Base-by-base conservation (phyloP, 305 asterid species). In the Striga hermonthica region DNA sequence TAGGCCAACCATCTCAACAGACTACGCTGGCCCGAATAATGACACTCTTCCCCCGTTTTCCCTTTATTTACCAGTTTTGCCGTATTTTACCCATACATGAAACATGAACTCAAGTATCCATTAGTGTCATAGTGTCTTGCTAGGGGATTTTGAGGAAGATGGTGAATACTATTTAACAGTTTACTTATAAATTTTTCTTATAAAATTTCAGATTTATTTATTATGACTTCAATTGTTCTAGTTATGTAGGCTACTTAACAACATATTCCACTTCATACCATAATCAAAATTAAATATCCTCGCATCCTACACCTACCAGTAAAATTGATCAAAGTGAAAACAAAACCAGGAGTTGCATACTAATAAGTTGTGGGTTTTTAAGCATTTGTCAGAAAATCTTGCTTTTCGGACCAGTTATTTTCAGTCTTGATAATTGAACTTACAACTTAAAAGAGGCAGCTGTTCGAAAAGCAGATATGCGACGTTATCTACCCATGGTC, bases 401-500 rank as follows among this genome's bases (percentile, higher is more conserved):
- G 53, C 65, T 68, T 16, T 48, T n/a, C 41, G 49, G 13, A 9
- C 66, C 56, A 57, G 34, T 49, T 41, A 49, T 55, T 34, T 68
- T 74, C 39, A 39, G 65, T 65, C 60, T 15, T 55, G 60, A 60
- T 60, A 53, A 65, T 56, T 60, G 34, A 12, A 40, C 61, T 58
- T 37, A 36, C 63, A 62, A 53, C 72, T 64, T 38, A 63, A 37
- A 73, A 50, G 57, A 11, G 59, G 43, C 13, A 41, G 38, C 41
- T 68, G 66, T 60, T 56, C 16, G 13, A 38, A 44, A 9, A 60
- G 57, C 73, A 69, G 54, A 60, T 48, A 65, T 48, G 15, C 43
- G 57, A 12, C 28, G 64, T 36, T 57, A 41, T 57, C 54, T 66
- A 48, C 69, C 61, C 50, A 38, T 45, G 61, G 65, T 68, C 73